Evolutionary conservation across 140 eudicot species (phyloP).

Genomic region (Bidens hawaiensis): DNA sequence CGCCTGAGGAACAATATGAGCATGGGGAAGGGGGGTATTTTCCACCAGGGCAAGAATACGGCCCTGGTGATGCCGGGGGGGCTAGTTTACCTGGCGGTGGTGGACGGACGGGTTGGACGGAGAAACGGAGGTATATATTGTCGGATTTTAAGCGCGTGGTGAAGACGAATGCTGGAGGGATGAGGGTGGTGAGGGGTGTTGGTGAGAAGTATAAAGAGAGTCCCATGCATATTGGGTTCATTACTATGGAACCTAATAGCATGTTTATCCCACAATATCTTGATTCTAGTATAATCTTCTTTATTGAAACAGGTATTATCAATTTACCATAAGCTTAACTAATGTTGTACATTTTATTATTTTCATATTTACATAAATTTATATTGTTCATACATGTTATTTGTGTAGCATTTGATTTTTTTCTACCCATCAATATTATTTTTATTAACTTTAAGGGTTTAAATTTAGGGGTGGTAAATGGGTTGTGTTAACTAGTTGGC

Average conservation of each 20-base stretch:
- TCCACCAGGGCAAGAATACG: conserved; percentile 7
- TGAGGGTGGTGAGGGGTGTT: conserved; percentile 68
- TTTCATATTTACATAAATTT: too few species aligned
- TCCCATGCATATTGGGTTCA: conserved; percentile 80
- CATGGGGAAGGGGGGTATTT: conserved; percentile 10
- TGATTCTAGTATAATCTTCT: conserved; percentile 68
- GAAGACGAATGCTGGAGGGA: conserved; percentile 65
- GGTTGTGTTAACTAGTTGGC: too few species aligned
- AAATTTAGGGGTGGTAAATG: too few species aligned
- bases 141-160: conserved; percentile 47
- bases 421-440: too few species aligned
- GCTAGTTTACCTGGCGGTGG: conserved; percentile 2
- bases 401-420: too few species aligned
- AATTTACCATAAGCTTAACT: too few species aligned
- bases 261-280: conserved; percentile 83
- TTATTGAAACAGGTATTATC: conserved; percentile 53
- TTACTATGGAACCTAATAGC: conserved; percentile 82
- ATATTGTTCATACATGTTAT: too few species aligned
- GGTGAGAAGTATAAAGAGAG: conserved; percentile 28
- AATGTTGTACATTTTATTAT: too few species aligned
- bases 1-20: not conserved
- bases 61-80: conserved; percentile 10
- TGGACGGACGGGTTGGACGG: conserved; percentile 21
- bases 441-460: too few species aligned
- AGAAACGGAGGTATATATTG: conserved; percentile 40